Conservation (phyloP, 257 asterid species). For the Parsonsia alboflavescens region DNA sequence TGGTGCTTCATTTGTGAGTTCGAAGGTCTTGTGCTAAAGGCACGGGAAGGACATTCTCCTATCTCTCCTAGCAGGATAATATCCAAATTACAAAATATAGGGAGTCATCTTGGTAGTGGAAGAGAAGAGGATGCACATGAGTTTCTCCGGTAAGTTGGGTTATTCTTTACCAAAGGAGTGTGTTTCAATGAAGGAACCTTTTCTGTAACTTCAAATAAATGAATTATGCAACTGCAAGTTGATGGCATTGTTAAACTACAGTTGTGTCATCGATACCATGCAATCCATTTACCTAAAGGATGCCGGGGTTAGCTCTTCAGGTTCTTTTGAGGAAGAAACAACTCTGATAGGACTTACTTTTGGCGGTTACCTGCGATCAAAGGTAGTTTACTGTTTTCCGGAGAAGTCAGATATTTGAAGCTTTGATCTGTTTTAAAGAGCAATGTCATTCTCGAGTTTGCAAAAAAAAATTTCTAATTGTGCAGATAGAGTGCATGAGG, state of each 20-base stretch:
- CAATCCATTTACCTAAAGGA: conserved; percentile 61
- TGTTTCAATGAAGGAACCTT: neutral
- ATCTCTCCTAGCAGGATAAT: conserved; percentile 55
- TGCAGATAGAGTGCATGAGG: conserved; percentile 81
- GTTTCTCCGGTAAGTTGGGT: conserved; percentile 61
- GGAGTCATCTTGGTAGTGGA: conserved; percentile 66
- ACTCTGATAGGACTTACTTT: conserved; percentile 71
- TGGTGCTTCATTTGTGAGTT: conserved; percentile 87
- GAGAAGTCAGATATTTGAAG: conserved; percentile 14
- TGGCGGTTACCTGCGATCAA: conserved; percentile 86
- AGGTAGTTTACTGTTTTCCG: conserved; percentile 38
- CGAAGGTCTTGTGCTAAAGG: conserved; percentile 51
- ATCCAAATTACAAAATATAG: conserved; percentile 53
- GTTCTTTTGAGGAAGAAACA: conserved; percentile 55
- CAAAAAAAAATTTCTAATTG: conserved; percentile 19
- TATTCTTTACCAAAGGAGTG: neutral
- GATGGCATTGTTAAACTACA: conserved; percentile 19
- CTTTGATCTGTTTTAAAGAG: neutral
- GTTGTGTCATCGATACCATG: conserved; percentile 73
- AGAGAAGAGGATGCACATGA: conserved; percentile 92
- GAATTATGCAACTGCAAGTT: neutral
- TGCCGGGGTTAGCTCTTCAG: conserved; percentile 38
- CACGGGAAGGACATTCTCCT: conserved; percentile 48
- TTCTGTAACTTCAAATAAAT: neutral
- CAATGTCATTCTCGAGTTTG: neutral